Conservation (phyloP, 257 asterid genomes). For the Capsicum chinense region DNA sequence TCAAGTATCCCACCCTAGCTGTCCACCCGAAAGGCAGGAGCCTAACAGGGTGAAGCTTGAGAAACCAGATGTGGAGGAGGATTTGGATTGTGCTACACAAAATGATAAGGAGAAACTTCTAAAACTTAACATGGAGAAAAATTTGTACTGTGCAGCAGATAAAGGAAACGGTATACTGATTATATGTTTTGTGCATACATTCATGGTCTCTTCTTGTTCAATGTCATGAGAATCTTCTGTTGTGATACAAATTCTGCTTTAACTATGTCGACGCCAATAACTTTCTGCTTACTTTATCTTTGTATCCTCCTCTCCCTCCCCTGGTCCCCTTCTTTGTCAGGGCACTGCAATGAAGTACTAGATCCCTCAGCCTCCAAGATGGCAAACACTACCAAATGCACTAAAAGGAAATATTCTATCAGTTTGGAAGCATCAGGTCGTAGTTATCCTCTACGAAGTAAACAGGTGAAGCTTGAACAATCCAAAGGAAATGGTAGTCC, state of each 20-base stretch:
- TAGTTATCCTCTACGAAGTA: slow-evolving; percentile 24
- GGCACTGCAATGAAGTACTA: slow-evolving; percentile 1
- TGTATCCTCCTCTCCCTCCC: not conserved
- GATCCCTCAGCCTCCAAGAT: not conserved
- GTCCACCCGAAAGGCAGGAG: slow-evolving; percentile 6
- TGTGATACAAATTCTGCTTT: not conserved
- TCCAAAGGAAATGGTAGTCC: not conserved
- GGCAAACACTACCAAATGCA: slow-evolving; percentile 12
- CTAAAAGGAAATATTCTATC: not conserved
- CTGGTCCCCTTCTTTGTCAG: not conserved
- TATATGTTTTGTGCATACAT: not conserved
- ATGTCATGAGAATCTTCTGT: not conserved
- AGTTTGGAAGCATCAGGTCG: not conserved
- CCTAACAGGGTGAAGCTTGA: not conserved
- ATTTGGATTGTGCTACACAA: not conserved
- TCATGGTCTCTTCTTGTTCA: not conserved
- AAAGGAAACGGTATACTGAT: not conserved
- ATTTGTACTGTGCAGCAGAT: slow-evolving; percentile 6
- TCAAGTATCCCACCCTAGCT: not conserved
- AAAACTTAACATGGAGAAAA: not conserved
- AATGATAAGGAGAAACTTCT: not conserved
- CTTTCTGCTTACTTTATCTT: not conserved
- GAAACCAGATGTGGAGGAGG: slow-evolving; percentile 21
- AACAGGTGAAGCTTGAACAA: slow-evolving; percentile 18
- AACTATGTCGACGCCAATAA: not conserved